phyloP scores from a whole-genome alignment of 176 grass and related monocot species.

The Eleusine coracana region DNA sequence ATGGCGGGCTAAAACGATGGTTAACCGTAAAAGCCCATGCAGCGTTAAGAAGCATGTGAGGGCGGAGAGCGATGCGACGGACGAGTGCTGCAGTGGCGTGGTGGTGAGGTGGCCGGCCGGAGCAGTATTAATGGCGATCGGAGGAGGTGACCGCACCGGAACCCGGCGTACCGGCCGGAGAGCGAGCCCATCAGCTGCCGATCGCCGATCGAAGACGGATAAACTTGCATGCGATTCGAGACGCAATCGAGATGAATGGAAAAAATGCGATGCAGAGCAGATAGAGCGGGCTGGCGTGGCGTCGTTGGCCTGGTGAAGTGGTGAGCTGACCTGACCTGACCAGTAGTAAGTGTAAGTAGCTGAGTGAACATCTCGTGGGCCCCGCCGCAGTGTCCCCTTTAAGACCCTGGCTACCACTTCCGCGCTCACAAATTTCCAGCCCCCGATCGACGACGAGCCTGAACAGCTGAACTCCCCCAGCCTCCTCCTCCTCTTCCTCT shows the following conservation, averaged over 20 bases:
- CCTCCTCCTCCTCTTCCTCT: neutral
- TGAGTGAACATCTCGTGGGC: conserved; percentile 60
- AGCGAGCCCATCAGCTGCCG: no score
- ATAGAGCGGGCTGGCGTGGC: neutral
- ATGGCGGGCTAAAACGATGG: conserved; percentile 50
- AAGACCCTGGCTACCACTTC: conserved; percentile 79
- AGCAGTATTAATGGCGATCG: neutral
- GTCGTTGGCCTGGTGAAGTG: neutral
- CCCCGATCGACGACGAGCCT: conserved; percentile 20
- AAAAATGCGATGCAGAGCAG: conserved; percentile 25
- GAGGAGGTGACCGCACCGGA: no score
- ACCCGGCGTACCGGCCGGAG: no score
- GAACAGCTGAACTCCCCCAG: neutral
- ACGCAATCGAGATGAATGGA: conserved; percentile 29
- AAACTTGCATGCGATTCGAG: neutral
- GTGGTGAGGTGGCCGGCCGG: neutral
- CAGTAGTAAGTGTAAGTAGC: conserved; percentile 46
- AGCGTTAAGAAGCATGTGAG: conserved; percentile 54
- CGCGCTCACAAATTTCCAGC: conserved; percentile 70
- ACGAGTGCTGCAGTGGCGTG: neutral
- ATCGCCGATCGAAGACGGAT: neutral
- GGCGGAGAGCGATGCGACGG: conserved; percentile 35
- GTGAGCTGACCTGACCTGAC: conserved; percentile 29
- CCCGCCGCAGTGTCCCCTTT: conserved; percentile 64
- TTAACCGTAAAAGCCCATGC: conserved; percentile 58